These are phyloP conservation scores for Xylariales sp. DNA, from an alignment of 2,329 filamentous ascomycete species.

Conservation along the genomic window DNA sequence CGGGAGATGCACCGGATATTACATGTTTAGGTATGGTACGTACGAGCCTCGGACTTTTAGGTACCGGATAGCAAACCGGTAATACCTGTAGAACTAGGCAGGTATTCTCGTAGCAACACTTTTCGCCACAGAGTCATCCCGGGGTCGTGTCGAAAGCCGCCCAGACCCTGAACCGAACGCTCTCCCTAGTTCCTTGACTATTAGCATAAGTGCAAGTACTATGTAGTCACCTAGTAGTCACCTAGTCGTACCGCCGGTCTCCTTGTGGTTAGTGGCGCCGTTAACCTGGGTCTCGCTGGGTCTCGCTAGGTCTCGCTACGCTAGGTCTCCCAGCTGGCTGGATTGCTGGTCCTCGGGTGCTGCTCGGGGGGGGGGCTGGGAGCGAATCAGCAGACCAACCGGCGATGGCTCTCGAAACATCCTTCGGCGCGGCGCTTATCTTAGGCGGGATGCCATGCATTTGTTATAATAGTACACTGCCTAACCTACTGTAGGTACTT, in stretches of 20 bases:
- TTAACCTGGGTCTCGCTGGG: conserved; percentile 31
- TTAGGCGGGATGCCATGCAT: conserved; percentile 13
- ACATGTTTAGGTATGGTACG: conserved; percentile 8
- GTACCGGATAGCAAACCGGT: conserved; percentile 20
- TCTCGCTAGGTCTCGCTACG: conserved; percentile 25
- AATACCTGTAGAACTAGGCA: conserved; percentile 1
- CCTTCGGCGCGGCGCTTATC: conserved; percentile 23
- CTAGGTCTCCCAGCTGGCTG: conserved; percentile 35
- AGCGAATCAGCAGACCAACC: conserved; percentile 28
- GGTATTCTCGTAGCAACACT: too few relatives aligned
- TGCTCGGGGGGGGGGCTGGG: conserved; percentile 14
- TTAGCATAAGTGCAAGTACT: not conserved
- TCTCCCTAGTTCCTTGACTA: conserved; percentile 2
- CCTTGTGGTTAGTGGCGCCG: conserved; percentile 33
- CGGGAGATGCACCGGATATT: conserved; percentile 32
- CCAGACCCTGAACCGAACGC: too few relatives aligned
- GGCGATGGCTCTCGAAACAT: conserved; percentile 3
- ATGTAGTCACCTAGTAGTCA: not conserved
- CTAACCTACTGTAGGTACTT: not conserved
- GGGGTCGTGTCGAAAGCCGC: too few relatives aligned
- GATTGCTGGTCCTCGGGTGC: conserved; percentile 21
- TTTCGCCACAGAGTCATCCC: too few relatives aligned
- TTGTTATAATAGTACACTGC: not conserved
- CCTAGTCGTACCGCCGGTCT: conserved; percentile 13
- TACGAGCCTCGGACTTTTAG: conserved; percentile 16